Conservation (phyloP, 2,329 filamentous ascomycete genomes). For the Pseudocercospora pini-densiflorae region DNA sequence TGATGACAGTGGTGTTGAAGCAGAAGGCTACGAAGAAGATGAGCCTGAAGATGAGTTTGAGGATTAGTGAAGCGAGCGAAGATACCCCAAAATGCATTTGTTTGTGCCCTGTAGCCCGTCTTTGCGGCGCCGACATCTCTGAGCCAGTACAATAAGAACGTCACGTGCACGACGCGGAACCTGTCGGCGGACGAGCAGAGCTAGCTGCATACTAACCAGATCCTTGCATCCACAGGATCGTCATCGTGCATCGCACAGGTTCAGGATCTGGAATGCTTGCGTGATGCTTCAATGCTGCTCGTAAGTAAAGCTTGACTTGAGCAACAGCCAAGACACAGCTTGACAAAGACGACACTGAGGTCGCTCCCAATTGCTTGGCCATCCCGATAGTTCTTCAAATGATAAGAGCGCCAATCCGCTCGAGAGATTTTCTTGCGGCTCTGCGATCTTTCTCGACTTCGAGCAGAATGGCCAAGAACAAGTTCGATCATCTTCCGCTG, state of each 20-base stretch:
- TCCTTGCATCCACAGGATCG: constrained; percentile 1
- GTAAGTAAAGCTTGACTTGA: not conserved
- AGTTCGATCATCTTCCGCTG: constrained; percentile 11
- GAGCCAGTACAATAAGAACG: too few species aligned
- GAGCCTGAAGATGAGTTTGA: constrained; percentile 25
- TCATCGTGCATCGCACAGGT: constrained; percentile 11
- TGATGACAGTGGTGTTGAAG: constrained; percentile 20
- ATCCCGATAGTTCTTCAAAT: not conserved
- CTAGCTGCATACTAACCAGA: not conserved
- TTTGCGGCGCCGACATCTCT: not conserved
- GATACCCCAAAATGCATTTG: constrained; percentile 21
- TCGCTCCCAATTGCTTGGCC: not conserved
- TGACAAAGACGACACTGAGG: too few species aligned
- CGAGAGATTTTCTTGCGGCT: not conserved
- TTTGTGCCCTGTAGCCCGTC: not conserved
- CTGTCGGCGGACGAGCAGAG: not conserved
- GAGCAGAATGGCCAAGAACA: constrained; percentile 9
- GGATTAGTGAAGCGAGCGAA: constrained; percentile 14
- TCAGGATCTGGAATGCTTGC: not conserved
- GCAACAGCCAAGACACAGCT: too few species aligned
- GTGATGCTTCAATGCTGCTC: not conserved
- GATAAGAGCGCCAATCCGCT: not conserved
- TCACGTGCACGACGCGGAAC: too few species aligned
- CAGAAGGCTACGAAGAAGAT: constrained; percentile 21
- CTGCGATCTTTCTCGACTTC: not conserved